phyloP scores from a whole-genome alignment of 2,329 filamentous ascomycete genomes.

The Colletotrichum chlorophyti region DNA sequence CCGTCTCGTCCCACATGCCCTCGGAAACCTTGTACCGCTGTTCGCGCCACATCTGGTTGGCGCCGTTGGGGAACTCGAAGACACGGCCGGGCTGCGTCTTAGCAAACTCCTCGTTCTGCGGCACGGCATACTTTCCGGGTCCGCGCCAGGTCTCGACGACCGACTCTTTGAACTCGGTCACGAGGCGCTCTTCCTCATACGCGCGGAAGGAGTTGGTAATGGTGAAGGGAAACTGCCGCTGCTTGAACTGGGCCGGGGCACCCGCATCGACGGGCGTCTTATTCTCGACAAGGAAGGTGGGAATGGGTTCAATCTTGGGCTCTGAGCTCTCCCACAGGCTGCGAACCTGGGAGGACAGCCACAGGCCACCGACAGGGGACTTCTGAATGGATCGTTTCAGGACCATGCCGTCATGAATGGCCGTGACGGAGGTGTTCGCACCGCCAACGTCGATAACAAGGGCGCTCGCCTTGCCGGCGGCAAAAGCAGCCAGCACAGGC shows the following conservation, averaged over 20 bases:
- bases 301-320: slow-evolving; percentile 75
- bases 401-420: slow-evolving; percentile 93
- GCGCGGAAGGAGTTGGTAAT: slow-evolving; percentile 75
- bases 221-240: slow-evolving; percentile 71
- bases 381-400: slow-evolving; percentile 88
- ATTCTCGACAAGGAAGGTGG: slow-evolving; percentile 85
- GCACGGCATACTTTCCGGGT: slow-evolving; percentile 69
- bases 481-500: slow-evolving; percentile 89
- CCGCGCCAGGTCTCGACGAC: slow-evolving; percentile 94
- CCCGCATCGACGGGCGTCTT: slow-evolving; percentile 91
- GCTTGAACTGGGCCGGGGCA: slow-evolving; percentile 76
- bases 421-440: slow-evolving; percentile 85
- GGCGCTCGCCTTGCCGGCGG: slow-evolving; percentile 90
- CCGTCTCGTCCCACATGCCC: slow-evolving; percentile 87
- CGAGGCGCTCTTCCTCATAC: slow-evolving; percentile 89
- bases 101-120: slow-evolving; percentile 78
- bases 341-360: slow-evolving; percentile 88
- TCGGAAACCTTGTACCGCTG: slow-evolving; percentile 89
- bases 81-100: slow-evolving; percentile 79
- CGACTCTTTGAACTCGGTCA: slow-evolving; percentile 97
- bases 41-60: slow-evolving; percentile 91
- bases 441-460: slow-evolving; percentile 93
- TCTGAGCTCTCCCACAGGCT: slow-evolving; percentile 76
- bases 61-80: slow-evolving; percentile 97
- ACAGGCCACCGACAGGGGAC: slow-evolving; percentile 86